These are phyloP conservation scores for Hypsizygus ulmarius DNA, from an alignment of 1,284 basidiomycete species.

Conservation along the genomic window DNA sequence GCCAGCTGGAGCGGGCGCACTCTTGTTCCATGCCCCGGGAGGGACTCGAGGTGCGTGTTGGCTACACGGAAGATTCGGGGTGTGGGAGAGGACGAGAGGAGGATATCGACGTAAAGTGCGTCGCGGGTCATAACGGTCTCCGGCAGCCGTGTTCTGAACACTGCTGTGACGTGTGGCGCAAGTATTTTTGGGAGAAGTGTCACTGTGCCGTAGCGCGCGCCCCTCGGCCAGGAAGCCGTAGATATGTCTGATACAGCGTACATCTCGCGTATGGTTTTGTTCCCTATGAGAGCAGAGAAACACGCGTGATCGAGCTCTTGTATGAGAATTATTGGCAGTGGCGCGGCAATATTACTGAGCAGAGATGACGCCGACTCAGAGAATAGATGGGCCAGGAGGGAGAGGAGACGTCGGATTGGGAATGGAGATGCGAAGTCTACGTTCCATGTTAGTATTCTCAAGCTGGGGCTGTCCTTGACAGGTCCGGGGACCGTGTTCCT, in stretches of 20 bases:
- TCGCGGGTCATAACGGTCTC: constrained; percentile 24
- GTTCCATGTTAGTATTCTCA: too few relatives aligned
- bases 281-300: constrained; percentile 18
- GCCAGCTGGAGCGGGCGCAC: constrained; percentile 20
- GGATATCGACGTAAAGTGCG: constrained; percentile 23
- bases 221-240: constrained; percentile 4
- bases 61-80: constrained; percentile 17
- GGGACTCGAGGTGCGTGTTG: constrained; percentile 26
- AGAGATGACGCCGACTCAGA: too few relatives aligned
- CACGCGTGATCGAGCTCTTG: constrained; percentile 22
- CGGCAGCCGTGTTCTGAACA: constrained; percentile 17
- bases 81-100: constrained; percentile 3
- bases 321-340: constrained; percentile 14
- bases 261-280: constrained; percentile 19
- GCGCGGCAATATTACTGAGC: too few relatives aligned
- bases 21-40: constrained; percentile 20
- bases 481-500: too few relatives aligned
- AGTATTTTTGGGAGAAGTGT: constrained; percentile 22
- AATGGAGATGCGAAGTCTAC: too few relatives aligned
- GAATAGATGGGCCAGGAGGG: too few relatives aligned
- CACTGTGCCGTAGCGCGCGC: constrained; percentile 21
- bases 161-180: constrained; percentile 13
- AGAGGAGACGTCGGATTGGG: too few relatives aligned
- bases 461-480: too few relatives aligned
- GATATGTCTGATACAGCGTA: constrained; percentile 22